Evolutionary conservation across 1,284 basidiomycete genomes (phyloP).

Genomic region (Termitomyces sp.): DNA sequence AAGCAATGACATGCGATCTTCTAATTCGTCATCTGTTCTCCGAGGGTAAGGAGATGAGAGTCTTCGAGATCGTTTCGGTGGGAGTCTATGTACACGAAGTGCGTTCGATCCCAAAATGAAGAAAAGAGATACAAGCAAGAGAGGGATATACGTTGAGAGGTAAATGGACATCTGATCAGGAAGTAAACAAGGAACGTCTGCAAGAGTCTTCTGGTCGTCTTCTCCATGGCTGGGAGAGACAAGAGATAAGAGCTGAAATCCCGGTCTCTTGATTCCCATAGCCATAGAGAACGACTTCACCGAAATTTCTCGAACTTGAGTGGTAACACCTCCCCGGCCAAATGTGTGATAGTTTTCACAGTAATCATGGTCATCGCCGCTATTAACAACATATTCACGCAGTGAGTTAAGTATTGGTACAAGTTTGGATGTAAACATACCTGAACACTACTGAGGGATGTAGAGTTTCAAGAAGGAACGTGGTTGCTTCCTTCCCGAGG

Average conservation of each 20-base stretch:
- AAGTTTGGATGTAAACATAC: slow-evolving; percentile 32
- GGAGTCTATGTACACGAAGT: slow-evolving; percentile 14
- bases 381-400: slow-evolving; percentile 24
- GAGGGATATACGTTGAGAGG: slow-evolving; percentile 49
- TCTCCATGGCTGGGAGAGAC: slow-evolving; percentile 27
- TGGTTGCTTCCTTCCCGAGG: slow-evolving; percentile 66
- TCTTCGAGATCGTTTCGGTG: slow-evolving; percentile 7
- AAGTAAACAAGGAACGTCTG: slow-evolving; percentile 62
- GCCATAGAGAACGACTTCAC: slow-evolving; percentile 83
- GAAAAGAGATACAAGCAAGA: slow-evolving; percentile 38
- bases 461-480: slow-evolving; percentile 63
- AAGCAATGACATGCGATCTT: slow-evolving; percentile 9
- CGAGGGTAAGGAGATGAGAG: slow-evolving; percentile 6
- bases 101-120: slow-evolving; percentile 31
- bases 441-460: slow-evolving; percentile 71
- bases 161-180: slow-evolving; percentile 72
- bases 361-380: slow-evolving; percentile 90
- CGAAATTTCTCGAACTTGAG: slow-evolving; percentile 59
- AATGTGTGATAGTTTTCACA: slow-evolving; percentile 69
- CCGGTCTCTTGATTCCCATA: slow-evolving; percentile 71
- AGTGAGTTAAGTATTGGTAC: slow-evolving; percentile 4
- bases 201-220: slow-evolving; percentile 27
- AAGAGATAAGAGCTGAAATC: slow-evolving; percentile 83
- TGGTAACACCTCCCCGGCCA: slow-evolving; percentile 20
- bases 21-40: slow-evolving; percentile 3